phyloP scores from a whole-genome alignment of 495 filamentous ascomycete genomes.

The Beverwykella pulmonaria region DNA sequence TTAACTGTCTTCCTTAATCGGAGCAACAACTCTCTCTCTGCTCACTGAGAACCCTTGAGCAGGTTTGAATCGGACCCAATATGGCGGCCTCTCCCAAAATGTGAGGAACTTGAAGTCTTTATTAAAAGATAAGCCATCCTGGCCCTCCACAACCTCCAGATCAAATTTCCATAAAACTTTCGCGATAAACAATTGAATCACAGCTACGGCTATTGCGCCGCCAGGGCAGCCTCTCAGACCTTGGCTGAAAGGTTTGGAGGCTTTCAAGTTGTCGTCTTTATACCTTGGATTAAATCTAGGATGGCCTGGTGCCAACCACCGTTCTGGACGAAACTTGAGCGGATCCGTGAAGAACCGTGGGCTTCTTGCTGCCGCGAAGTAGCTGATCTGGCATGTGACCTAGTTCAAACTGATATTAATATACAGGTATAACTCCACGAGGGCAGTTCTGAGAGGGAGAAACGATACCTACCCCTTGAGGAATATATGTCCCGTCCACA shows the following conservation, averaged over 20 bases:
- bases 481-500: slow-evolving; percentile 5
- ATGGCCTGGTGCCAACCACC: slow-evolving; percentile 1
- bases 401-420: neutral
- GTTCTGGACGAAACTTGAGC: slow-evolving; percentile 7
- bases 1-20: no score
- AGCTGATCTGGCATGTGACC: slow-evolving; percentile 6
- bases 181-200: neutral
- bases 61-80: neutral
- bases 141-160: slow-evolving; percentile 4
- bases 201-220: neutral
- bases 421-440: no score
- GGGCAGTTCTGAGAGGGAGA: no score
- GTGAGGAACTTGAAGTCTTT: slow-evolving; percentile 3
- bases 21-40: no score
- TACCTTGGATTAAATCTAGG: neutral
- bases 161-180: slow-evolving; percentile 11
- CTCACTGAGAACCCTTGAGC: no score
- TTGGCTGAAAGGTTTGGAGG: slow-evolving; percentile 2
- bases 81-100: neutral
- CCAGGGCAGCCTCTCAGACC: slow-evolving; percentile 1
- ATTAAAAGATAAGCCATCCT: slow-evolving; percentile 6
- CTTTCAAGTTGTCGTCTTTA: slow-evolving; percentile 1
- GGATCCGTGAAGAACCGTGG: slow-evolving; percentile 1
- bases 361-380: slow-evolving; percentile 1
- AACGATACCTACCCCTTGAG: slow-evolving; percentile 3